A percentile compares a stretch with the other conserved stretches of the same genome.
Conservation (phyloP, 495 filamentous ascomycete species). For the Articulospora tetracladia region DNA sequence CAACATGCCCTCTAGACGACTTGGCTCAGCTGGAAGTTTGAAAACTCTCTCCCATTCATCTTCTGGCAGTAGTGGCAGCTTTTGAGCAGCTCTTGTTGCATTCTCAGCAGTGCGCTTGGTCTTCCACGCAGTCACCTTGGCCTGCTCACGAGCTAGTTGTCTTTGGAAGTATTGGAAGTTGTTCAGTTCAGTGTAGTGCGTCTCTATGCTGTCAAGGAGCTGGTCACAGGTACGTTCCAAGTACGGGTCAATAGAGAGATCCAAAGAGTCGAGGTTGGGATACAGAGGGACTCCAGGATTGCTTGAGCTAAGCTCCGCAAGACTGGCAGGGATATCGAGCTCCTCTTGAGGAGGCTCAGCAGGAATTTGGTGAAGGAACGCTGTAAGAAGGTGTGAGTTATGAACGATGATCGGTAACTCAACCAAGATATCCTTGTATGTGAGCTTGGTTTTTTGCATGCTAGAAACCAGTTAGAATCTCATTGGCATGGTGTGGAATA, state of each 20-base stretch:
- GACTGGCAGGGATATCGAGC: conserved; percentile 67
- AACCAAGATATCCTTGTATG: conserved; percentile 89
- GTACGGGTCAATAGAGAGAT: conserved; percentile 94
- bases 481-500: no score
- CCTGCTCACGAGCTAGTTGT: conserved; percentile 89
- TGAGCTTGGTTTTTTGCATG: conserved; percentile 85
- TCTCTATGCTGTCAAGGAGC: conserved; percentile 92
- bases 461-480: conserved; percentile 42
- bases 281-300: conserved; percentile 57
- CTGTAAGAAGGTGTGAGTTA: conserved; percentile 95
- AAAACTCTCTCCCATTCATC: conserved; percentile 98
- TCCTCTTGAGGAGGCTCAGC: conserved; percentile 49
- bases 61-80: conserved; percentile 86
- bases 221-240: conserved; percentile 98
- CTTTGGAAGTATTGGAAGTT: conserved; percentile 99
- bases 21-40: conserved; percentile 94
- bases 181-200: conserved; percentile 96
- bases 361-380: conserved; percentile 84
- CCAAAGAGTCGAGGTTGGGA: conserved; percentile 82
- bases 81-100: conserved; percentile 72
- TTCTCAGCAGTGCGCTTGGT: conserved; percentile 95
- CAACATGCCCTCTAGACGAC: conserved; percentile 84
- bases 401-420: conserved; percentile 91
- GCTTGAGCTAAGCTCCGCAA: conserved; percentile 61
- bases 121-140: conserved; percentile 95